Base-by-base conservation (phyloP, 1,284 basidiomycete species). In the Ceraceosorus guamensis region DNA sequence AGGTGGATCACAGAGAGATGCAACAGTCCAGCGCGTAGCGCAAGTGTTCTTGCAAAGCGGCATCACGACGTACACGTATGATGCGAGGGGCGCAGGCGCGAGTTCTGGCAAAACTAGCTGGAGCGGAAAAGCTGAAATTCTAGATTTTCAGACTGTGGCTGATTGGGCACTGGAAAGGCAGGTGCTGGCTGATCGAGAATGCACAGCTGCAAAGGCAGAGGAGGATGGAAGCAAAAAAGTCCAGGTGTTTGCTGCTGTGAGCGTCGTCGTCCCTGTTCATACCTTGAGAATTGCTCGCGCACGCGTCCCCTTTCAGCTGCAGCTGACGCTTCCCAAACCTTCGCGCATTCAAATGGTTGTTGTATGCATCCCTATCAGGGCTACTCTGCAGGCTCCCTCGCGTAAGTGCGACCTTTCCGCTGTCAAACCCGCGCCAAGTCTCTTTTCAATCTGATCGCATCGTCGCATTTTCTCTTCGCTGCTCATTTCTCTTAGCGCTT, bases 1-100 rank as follows among this genome's bases (percentile, higher is more conserved):
- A 30, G 52, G 52, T 7, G 52, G 52, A 33, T 47, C 43, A 7
- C 44, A 39, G 8, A 46, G 46, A 34, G 52, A 53, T 34, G 34
- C 45, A 13, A 43, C 46, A 13, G 52, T 53, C 16, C 16, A n/a
- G 13, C 18, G 41, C 16, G 6, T 53, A 14, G 45, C 44, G 18
- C n/a, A 24, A 4, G 11, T 32, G 5, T 41, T 41, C n/a, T n/a
- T 41, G 8, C 8, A 41, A 8, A 8, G 8, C 37, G 37, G 37
- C 37, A 8, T 8, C 37, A 8, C 8, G 8, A n/a, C n/a, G 37
- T n/a, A 8, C 37, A 41, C 37, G 37, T 41, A 41, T n/a, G 37
- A 41, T n/a, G 37, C 37, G 8, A 8, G 37, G 8, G 37, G 37
- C 37, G 37, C n/a, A 8, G 37, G 37, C 37, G 37, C 37, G 8